Evolutionary conservation across 140 eudicot genomes (phyloP), one percentile per base, ranked within the genome.

Genomic region (Senecio squalidus): DNA sequence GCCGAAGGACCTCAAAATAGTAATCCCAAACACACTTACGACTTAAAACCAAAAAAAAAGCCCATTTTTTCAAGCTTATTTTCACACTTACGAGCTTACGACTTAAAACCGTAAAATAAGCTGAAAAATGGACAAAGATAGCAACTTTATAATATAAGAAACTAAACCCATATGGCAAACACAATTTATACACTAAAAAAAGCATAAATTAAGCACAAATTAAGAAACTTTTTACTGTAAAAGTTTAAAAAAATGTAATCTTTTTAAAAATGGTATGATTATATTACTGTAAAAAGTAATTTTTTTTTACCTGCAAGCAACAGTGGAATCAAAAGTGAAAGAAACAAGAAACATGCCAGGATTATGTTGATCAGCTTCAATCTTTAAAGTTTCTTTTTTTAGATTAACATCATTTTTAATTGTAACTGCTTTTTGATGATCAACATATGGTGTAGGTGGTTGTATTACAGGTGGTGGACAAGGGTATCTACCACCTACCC

Each of bases 401-500:
- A 91, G 41, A 58, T 86, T 86, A 3, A 91, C 96, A 59, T 86
- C 98, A 52, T 86, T 87, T 30, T 91, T 60, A 2, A 92, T 87
- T 2, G 98, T 92, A 6, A 92, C 89, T 14, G 96, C 96, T 69
- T 92, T 92, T 72, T 87, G 93, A 58, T 84, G 98, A 74, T 92
- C 98, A 55, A 92, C 95, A 55, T 79, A 83, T 3, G 95, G 85
- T n/a, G 84, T 50, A 33, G 83, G 81, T 4, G 73, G 66, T 20
- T 60, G 95, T 78, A 76, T 68, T 74, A 80, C 58, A 14, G 88
- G 93, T 25, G 85, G 93, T 25, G 85, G 79, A 73, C 74, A 86
- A 0, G 96, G 86, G 75, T 82, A 86, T 26, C 95, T 46, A 9
- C 84, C 92, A 50, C 82, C 85, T 1, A 64, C 79, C 94, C 84